Percentiles rank a stretch among this genome's conserved stretches.
Evolutionary conservation across 2,329 filamentous ascomycete species (phyloP).

Genomic region (Didymella lethalis): DNA sequence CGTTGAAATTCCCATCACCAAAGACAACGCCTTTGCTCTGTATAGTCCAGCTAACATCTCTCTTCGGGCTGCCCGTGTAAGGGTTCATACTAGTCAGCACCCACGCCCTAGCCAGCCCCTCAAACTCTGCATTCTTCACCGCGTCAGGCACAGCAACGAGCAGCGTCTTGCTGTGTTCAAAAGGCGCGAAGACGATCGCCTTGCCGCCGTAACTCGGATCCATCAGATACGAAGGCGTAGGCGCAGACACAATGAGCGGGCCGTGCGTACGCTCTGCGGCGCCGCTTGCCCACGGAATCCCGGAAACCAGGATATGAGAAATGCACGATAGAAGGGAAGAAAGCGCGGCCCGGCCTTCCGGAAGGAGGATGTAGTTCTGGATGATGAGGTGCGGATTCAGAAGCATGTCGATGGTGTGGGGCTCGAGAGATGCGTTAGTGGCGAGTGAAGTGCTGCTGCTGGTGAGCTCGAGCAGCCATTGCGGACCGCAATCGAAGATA

Average conservation of each 20-base stretch:
- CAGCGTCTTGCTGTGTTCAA: constrained; percentile 40
- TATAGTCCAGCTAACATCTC: constrained; percentile 50
- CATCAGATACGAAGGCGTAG: constrained; percentile 18
- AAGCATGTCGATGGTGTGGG: constrained; percentile 35
- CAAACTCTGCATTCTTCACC: constrained; percentile 33
- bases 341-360: constrained; percentile 31
- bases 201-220: constrained; percentile 22
- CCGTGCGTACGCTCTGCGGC: constrained; percentile 43
- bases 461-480: constrained; percentile 51
- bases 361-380: constrained; percentile 47
- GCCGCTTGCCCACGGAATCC: constrained; percentile 45
- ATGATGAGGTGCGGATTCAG: constrained; percentile 47
- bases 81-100: constrained; percentile 47
- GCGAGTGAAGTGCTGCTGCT: constrained; percentile 37
- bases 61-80: constrained; percentile 32
- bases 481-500: constrained; percentile 50
- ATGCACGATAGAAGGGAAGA: constrained; percentile 32
- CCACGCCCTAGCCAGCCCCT: constrained; percentile 45
- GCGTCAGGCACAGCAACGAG: constrained; percentile 44
- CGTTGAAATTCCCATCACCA: constrained; percentile 43
- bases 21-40: constrained; percentile 53
- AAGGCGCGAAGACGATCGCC: constrained; percentile 46
- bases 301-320: constrained; percentile 35
- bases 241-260: constrained; percentile 38
- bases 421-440: constrained; percentile 16